A percentile compares a stretch with the other conserved stretches of the same genome.
Conservation (phyloP, 495 filamentous ascomycete species). For the Trichoderma gamsii region DNA sequence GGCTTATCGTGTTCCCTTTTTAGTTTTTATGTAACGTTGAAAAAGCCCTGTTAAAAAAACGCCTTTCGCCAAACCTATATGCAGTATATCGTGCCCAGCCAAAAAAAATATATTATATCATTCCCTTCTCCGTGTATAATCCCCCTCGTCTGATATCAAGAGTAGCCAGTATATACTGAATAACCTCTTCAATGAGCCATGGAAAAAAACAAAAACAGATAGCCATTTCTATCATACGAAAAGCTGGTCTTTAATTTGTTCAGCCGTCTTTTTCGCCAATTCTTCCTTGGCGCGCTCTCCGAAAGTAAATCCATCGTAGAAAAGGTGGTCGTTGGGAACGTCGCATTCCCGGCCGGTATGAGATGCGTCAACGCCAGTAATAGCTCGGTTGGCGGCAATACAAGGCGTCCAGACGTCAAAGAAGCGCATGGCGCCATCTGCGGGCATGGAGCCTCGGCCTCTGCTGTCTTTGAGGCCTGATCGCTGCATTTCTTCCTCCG, state of each 20-base stretch:
- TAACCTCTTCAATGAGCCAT: not conserved
- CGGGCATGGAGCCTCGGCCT: constrained; percentile 23
- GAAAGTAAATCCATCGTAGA: constrained; percentile 32
- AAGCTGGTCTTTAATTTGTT: constrained; percentile 16
- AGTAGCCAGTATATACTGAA: not conserved
- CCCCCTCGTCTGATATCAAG: not conserved
- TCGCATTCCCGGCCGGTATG: constrained; percentile 21
- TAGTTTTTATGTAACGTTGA: not conserved
- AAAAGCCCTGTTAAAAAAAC: not conserved
- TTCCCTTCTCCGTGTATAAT: no score
- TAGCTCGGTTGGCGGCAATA: constrained; percentile 4
- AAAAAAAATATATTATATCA: not conserved
- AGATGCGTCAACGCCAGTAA: not conserved
- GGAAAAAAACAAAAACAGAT: not conserved
- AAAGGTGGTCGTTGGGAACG: constrained; percentile 28
- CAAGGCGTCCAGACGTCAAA: constrained; percentile 29
- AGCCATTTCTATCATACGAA: not conserved
- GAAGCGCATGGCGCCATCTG: constrained; percentile 21
- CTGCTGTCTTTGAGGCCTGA: constrained; percentile 27
- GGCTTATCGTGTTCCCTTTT: not conserved
- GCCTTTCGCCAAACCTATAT: not conserved
- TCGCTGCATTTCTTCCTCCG: constrained; percentile 30
- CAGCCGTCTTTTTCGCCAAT: constrained; percentile 29
- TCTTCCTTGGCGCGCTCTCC: constrained; percentile 27
- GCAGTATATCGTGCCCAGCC: not conserved